phyloP scores from a whole-genome alignment of 805 yeast species.

The Myxozyma mucilagina region DNA sequence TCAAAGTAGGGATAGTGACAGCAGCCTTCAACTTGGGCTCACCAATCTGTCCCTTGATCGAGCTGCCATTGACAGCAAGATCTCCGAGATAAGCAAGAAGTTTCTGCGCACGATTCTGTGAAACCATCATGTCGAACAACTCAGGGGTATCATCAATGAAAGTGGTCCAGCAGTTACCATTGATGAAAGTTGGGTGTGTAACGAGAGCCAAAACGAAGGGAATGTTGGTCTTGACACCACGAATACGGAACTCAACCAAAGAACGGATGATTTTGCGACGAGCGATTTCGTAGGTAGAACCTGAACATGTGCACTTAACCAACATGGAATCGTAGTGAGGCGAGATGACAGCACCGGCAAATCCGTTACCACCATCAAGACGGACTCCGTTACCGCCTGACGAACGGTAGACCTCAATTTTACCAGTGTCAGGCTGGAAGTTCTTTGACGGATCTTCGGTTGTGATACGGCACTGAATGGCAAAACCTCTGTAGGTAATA shows the following conservation, averaged over 20 bases:
- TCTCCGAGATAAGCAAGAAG: slow-evolving; percentile 88
- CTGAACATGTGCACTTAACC: slow-evolving; percentile 97
- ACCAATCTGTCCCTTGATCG: slow-evolving; percentile 94
- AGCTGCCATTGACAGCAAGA: slow-evolving; percentile 91
- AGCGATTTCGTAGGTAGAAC: slow-evolving; percentile 93
- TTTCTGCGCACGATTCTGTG: slow-evolving; percentile 97
- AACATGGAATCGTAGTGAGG: slow-evolving; percentile 98
- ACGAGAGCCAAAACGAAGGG: slow-evolving; percentile 90
- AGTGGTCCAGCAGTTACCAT: slow-evolving; percentile 95
- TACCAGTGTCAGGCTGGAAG: slow-evolving; percentile 98
- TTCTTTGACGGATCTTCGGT: slow-evolving; percentile 96
- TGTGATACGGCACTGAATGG: slow-evolving; percentile 98
- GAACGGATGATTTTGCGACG: slow-evolving; percentile 98
- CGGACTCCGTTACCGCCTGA: slow-evolving; percentile 99
- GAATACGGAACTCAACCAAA: slow-evolving; percentile 92
- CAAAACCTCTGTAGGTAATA: slow-evolving; percentile 94
- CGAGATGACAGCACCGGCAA: slow-evolving; percentile 92
- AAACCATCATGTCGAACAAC: slow-evolving; percentile 88
- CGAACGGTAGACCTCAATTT: slow-evolving; percentile 95
- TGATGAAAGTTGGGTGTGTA: slow-evolving; percentile 83
- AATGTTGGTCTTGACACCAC: slow-evolving; percentile 98
- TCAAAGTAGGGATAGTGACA: slow-evolving; percentile 73
- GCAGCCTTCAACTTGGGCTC: slow-evolving; percentile 76
- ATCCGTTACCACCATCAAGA: slow-evolving; percentile 97
- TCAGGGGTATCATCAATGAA: slow-evolving; percentile 98